Evolutionary conservation across 768 basidiomycete species (phyloP), one percentile per base, ranked within the genome.

Genomic region (Boletus rex-veris): DNA sequence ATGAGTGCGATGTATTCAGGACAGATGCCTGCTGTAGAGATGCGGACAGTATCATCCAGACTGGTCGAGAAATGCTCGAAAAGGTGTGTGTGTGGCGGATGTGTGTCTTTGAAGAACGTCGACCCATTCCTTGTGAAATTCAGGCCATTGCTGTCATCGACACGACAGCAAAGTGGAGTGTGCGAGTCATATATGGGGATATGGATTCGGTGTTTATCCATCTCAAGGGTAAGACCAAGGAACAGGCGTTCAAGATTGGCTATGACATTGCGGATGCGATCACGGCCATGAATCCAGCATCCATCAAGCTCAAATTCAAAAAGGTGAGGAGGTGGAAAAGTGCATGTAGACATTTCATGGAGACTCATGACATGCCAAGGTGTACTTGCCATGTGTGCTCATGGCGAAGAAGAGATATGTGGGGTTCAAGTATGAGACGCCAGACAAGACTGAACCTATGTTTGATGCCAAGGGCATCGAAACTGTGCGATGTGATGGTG

Each of bases 381-480:
- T 98, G 4, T 98, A 98, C 68, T 78, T 94, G 41, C 94, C 94
- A 3, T 95, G 90, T 62, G 84, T 98, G 1, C 79, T 99, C n/a
- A 81, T 97, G 80, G 92, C 96, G 3, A 99, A 99, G 78, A 99
- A 99, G 69, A 84, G 96, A 61, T 99, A 99, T 61, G 96, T 98
- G 19, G 97, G 97, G 1, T 97, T 91, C 76, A 96, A 94, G 66
- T 98, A 88, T 58, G 97, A 99, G 70, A 79, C 74, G 49, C 80
- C 86, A 0, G 89, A 93, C 58, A 91, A 97, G 12, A 68, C 53
- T 1, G 84, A 86, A 43, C 91, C 94, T 2, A 75, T 72, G 0
- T 97, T 98, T 61, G 96, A 99, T 61, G 97, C 94, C 7, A 98
- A 99, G 67, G 97, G 97, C 1, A 98, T 99, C 49, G 97, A 99